These are phyloP conservation scores for Aspergillus sp. DNA, from an alignment of 2,329 filamentous ascomycete species.

Conservation along the genomic window DNA sequence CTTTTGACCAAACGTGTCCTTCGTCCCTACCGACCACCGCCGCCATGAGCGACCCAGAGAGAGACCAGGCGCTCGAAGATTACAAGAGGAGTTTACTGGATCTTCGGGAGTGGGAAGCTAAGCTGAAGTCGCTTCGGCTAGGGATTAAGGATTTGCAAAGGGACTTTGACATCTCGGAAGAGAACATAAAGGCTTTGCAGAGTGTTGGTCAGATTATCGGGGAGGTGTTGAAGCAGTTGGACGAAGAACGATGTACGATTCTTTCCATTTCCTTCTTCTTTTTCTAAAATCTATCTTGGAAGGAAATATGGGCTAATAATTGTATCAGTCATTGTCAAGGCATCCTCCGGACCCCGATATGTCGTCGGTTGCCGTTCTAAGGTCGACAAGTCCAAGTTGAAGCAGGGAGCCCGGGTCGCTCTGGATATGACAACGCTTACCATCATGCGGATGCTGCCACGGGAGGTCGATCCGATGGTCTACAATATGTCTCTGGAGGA, in stretches of 20 bases:
- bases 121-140: slow-evolving; percentile 85
- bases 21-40: slow-evolving; percentile 5
- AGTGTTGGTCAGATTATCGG: slow-evolving; percentile 99
- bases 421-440: slow-evolving; percentile 99
- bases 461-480: slow-evolving; percentile 94
- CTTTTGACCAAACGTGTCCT: neutral
- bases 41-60: slow-evolving; percentile 45
- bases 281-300: neutral
- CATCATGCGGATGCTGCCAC: slow-evolving; percentile 98
- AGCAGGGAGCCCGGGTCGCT: slow-evolving; percentile 94
- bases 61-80: slow-evolving; percentile 62
- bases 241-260: slow-evolving; percentile 89
- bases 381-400: slow-evolving; percentile 93
- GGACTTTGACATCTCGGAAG: slow-evolving; percentile 93
- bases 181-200: slow-evolving; percentile 98
- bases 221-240: slow-evolving; percentile 95
- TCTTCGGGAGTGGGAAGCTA: slow-evolving; percentile 96
- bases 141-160: slow-evolving; percentile 94
- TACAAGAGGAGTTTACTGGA: slow-evolving; percentile 81
- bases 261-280: neutral
- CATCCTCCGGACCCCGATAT: slow-evolving; percentile 92
- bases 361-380: slow-evolving; percentile 97
- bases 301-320: neutral
- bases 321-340: slow-evolving; percentile 84
- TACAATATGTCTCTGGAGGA: slow-evolving; percentile 99